Evolutionary conservation across 768 basidiomycete genomes (phyloP).

Genomic region (Collybia sordida): DNA sequence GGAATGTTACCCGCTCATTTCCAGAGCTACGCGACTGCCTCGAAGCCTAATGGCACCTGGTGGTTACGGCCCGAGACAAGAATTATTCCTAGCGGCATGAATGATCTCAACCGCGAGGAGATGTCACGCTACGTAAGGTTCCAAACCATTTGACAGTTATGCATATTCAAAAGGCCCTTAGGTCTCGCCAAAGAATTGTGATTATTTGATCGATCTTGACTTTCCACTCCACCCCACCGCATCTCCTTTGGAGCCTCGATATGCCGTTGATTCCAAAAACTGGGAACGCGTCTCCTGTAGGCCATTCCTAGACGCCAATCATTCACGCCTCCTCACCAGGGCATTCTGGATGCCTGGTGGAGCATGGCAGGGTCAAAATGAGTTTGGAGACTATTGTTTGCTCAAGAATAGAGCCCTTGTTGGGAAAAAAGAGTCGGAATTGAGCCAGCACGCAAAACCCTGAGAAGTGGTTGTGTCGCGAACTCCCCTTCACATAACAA

Average conservation of each 20-base stretch:
- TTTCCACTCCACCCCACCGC: slow-evolving; percentile 67
- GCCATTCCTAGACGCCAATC: slow-evolving; percentile 80
- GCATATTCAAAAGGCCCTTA: slow-evolving; percentile 21
- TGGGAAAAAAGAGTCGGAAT: slow-evolving; percentile 29
- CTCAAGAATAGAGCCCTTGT: slow-evolving; percentile 59
- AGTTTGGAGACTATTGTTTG: slow-evolving; percentile 90
- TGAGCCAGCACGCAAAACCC: slow-evolving; percentile 13
- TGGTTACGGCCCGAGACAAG: slow-evolving; percentile 68
- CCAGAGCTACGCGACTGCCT: slow-evolving; percentile 33
- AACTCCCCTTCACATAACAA: no score
- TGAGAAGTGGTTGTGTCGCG: no score
- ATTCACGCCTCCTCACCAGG: slow-evolving; percentile 72
- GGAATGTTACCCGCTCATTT: slow-evolving; percentile 90
- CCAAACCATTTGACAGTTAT: slow-evolving; percentile 1
- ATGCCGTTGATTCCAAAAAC: slow-evolving; percentile 55
- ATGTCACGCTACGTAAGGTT: slow-evolving; percentile 68
- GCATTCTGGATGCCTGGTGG: slow-evolving; percentile 78
- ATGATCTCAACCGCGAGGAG: slow-evolving; percentile 87
- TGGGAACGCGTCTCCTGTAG: slow-evolving; percentile 86
- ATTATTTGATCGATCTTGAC: slow-evolving; percentile 90
- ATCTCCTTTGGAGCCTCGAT: slow-evolving; percentile 75
- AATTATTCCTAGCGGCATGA: slow-evolving; percentile 63
- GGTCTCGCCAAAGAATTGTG: slow-evolving; percentile 75
- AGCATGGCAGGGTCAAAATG: slow-evolving; percentile 66
- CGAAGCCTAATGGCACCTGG: slow-evolving; percentile 24